Base-by-base conservation (phyloP, 345 rosid species). In the Adansonia digitata region DNA sequence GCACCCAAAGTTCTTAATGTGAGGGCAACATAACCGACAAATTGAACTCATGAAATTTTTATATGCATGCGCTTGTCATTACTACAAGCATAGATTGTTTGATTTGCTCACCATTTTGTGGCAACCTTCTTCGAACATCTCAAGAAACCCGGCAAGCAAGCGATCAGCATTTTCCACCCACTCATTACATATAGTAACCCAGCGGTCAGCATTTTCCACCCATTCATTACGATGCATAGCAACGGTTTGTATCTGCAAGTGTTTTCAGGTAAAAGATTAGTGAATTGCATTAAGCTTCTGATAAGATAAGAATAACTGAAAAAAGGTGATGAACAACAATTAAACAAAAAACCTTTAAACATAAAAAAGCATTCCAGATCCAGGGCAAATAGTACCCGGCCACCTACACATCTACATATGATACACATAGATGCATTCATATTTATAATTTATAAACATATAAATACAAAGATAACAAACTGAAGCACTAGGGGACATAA, bases 111-210 rank as follows among this genome's bases (percentile, higher is more conserved):
- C 99, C 99, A 95, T 90, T 84, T 95, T 95, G 81, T 95, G 99
- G 79, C 93, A 95, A 70, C 99, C 90, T 89, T 95, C 99, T 85
- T 95, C 99, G 37, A 95, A 95, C 91, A 93, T 91, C 85, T 93
- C 99, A 8, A 95, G 92, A 75, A 95, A 95, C 75, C 99, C 99
- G 35, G 96, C 97, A 26, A 95, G 97, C 94, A 87, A 92, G 2
- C 99, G 89, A 80, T 95, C 97, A 69, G 99, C 99, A 82, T 95
- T 95, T 85, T 95, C 99, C 55, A 95, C 97, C 98, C 98, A 95
- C 83, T 91, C 97, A 72, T 91, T 84, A 57, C 89, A 95, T 77
- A 98, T 98, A 34, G 96, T 94, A n/a, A 95, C 99, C 94, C 88
- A 91, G 5, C 99, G 89, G 81, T 95, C 98, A 69, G 99, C 99